Base-by-base conservation (phyloP, 805 yeast species). In the Torulaspora microellipsoides region DNA sequence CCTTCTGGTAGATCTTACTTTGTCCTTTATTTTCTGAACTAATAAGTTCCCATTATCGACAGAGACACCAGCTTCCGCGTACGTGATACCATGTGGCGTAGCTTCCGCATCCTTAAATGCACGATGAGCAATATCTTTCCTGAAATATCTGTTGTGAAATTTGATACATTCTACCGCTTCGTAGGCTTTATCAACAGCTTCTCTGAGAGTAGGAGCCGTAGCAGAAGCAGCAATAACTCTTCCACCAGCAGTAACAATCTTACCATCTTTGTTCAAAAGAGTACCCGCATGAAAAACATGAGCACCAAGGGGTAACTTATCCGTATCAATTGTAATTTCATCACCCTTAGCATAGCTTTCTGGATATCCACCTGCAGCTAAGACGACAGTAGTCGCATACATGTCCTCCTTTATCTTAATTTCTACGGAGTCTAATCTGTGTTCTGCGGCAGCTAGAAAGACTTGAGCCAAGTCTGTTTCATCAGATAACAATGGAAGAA, bases 331-430 rank as follows among this genome's bases (percentile, higher is more conserved):
- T 2, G 81, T 78, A 60, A 93, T 91, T 58, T 73, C 82, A 58
- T 91, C 95, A 42, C 95, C 96, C 69, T 89, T 91, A 13, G 68
- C 68, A 66, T 95, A 95, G 4, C 79, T 51, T 57, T 85, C 95
- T 8, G 99, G 99, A 66, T 93, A 93, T 2, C 99, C 99, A 51
- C 89, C 96, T 45, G 99, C 98, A 33, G 98, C 81, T 78, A 91
- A 75, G 5, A 93, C 97, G 25, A 93, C 98, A 6, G 98, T 91
- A 25, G 97, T 83, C 35, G 95, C 81, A 55, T 74, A 87, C 34
- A 77, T 78, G 55, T 76, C 67, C 27, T 67, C 65, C 50, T 70
- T 74, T 49, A 85, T 67, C 28, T 73, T 73, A 55, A 78, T 70
- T 13, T 70, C 70, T 36, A 89, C 86, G 27, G 95, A 77, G 61